Evolutionary conservation across 768 basidiomycete species (phyloP).

Genomic region (Rhizopogon rudus): DNA sequence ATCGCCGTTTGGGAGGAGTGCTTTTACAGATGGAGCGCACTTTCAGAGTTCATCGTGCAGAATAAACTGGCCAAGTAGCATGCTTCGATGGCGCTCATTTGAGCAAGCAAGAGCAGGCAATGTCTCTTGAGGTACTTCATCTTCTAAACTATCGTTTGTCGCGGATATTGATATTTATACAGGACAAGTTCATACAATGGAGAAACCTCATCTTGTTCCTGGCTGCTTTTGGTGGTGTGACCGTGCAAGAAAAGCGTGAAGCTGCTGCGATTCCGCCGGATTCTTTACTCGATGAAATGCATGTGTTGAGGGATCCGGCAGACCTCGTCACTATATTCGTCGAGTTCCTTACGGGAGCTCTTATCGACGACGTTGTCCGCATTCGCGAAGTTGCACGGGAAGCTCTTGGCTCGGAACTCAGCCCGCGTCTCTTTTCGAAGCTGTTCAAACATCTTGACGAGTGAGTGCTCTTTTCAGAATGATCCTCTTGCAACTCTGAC

Average conservation of each 20-base stretch:
- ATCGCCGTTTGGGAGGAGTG: constrained; percentile 82
- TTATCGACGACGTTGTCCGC: constrained; percentile 57
- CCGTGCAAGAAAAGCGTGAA: constrained; percentile 49
- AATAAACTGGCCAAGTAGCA: constrained; percentile 27
- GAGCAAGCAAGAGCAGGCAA: constrained; percentile 31
- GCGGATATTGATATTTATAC: constrained; percentile 3
- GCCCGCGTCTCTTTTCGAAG: constrained; percentile 59
- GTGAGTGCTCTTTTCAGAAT: constrained; percentile 38
- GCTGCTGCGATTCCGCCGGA: constrained; percentile 49
- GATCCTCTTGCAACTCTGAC: not conserved
- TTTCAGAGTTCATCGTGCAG: constrained; percentile 56
- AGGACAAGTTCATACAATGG: constrained; percentile 82
- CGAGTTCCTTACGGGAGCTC: constrained; percentile 58
- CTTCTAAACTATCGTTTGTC: not conserved
- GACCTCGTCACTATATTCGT: constrained; percentile 64
- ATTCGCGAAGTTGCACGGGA: constrained; percentile 79
- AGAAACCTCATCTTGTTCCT: constrained; percentile 79
- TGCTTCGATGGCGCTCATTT: constrained; percentile 31
- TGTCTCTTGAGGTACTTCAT: constrained; percentile 33
- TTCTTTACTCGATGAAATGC: constrained; percentile 67
- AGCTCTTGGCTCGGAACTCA: constrained; percentile 76
- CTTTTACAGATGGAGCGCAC: constrained; percentile 66
- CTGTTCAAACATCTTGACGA: constrained; percentile 69
- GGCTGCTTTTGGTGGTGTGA: constrained; percentile 66
- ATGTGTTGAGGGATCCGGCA: constrained; percentile 53